phyloP scores from a whole-genome alignment of 1,284 basidiomycete species.

The Ganoderma sinense region DNA sequence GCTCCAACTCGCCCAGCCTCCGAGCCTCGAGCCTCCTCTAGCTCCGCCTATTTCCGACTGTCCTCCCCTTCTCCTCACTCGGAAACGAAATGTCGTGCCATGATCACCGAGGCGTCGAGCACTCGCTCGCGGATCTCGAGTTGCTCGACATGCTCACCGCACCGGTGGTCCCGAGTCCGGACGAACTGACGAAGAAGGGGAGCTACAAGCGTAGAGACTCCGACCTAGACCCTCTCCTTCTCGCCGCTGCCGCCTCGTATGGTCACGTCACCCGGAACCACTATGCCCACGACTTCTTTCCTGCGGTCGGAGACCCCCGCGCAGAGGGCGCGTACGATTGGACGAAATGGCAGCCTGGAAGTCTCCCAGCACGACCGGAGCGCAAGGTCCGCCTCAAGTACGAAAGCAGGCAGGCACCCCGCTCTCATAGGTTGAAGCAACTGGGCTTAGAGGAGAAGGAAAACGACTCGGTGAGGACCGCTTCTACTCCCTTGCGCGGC shows the following conservation, averaged over 20 bases:
- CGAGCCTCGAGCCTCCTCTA: background rate
- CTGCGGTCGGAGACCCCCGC: slow-evolving; percentile 58
- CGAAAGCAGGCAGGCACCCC: slow-evolving; percentile 76
- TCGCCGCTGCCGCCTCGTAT: slow-evolving; percentile 74
- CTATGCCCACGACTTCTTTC: slow-evolving; percentile 76
- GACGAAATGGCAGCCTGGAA: slow-evolving; percentile 58
- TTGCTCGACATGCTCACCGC: slow-evolving; percentile 62
- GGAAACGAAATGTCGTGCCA: slow-evolving; percentile 20
- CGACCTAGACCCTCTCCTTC: slow-evolving; percentile 74
- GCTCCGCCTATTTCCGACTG: slow-evolving; percentile 1
- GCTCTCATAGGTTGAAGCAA: slow-evolving; percentile 59
- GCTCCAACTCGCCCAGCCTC: background rate
- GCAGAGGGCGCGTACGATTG: slow-evolving; percentile 64
- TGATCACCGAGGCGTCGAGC: slow-evolving; percentile 36
- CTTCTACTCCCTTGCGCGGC: slow-evolving; percentile 30
- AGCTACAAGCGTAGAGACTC: slow-evolving; percentile 64
- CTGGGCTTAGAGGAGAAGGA: slow-evolving; percentile 37
- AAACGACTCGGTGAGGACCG: slow-evolving; percentile 29
- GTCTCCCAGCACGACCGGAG: slow-evolving; percentile 41
- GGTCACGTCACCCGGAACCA: slow-evolving; percentile 81
- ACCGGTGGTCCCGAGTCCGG: slow-evolving; percentile 41
- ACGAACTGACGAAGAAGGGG: slow-evolving; percentile 46
- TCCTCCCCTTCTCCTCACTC: slow-evolving; percentile 4
- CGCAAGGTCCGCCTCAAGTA: slow-evolving; percentile 58
- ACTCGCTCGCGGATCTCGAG: slow-evolving; percentile 49